Evolutionary conservation across 305 asterid species (phyloP).

Genomic region (Fraxinus paxiana): DNA sequence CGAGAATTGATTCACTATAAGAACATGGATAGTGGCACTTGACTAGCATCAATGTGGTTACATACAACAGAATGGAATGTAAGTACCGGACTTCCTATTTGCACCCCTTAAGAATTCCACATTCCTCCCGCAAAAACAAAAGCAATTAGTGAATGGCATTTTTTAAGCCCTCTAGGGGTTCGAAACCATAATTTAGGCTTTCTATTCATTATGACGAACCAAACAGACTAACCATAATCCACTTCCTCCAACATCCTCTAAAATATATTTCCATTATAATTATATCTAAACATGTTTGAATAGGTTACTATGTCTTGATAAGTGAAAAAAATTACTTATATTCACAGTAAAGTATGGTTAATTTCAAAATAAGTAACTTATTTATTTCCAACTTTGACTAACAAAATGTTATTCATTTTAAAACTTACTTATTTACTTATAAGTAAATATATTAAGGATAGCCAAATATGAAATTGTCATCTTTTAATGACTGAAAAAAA

Average conservation of each 20-base stretch:
- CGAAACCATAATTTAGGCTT: background rate
- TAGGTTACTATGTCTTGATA: background rate
- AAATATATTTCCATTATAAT: background rate
- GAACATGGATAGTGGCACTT: constrained; percentile 2
- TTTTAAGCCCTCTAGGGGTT: background rate
- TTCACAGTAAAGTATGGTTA: background rate
- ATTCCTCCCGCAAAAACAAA: background rate
- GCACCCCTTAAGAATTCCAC: background rate
- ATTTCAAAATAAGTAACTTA: background rate
- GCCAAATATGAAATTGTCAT: background rate
- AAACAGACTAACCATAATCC: background rate
- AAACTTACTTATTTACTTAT: background rate
- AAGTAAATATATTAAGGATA: background rate
- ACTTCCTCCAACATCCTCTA: background rate
- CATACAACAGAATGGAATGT: background rate
- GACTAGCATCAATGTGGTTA: background rate
- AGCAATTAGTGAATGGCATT: background rate
- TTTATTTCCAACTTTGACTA: background rate
- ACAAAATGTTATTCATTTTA: background rate
- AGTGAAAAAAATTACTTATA: background rate
- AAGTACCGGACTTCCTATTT: background rate
- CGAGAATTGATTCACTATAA: background rate
- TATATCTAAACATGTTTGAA: background rate
- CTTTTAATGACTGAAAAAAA: background rate
- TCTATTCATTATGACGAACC: background rate